phyloP scores from a whole-genome alignment of 306 rosid species.

The Prunus salicina region DNA sequence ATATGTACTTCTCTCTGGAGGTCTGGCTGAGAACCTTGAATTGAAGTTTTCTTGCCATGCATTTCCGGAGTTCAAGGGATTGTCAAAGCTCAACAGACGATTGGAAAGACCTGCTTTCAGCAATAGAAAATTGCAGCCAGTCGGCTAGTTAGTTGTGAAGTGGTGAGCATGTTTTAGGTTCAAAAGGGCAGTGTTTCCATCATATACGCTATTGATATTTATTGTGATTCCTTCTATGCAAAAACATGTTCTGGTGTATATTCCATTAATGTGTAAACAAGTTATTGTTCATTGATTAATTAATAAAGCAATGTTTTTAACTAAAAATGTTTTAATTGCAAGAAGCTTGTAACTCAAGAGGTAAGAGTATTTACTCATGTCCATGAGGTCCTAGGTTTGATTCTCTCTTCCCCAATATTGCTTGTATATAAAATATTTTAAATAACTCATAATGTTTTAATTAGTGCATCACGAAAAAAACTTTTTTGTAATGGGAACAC shows the following conservation, averaged over 20 bases:
- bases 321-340: too few species aligned
- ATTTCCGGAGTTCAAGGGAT: background rate
- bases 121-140: background rate
- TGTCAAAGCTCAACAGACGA: background rate
- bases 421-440: too few species aligned
- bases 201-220: background rate
- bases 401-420: too few species aligned
- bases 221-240: background rate
- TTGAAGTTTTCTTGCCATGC: slow-evolving; percentile 13
- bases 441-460: too few species aligned
- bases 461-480: too few species aligned
- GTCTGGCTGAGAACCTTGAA: slow-evolving; percentile 9
- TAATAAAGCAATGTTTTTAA: too few species aligned
- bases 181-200: background rate
- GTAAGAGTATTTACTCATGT: too few species aligned
- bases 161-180: too few species aligned
- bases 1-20: background rate
- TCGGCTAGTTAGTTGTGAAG: background rate
- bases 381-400: too few species aligned
- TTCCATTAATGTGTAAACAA: background rate
- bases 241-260: background rate
- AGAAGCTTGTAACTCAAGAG: too few species aligned
- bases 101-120: background rate
- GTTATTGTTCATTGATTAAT: background rate
- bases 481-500: too few species aligned